Evolutionary conservation across 345 rosid species (phyloP), one percentile per base, ranked within the genome.

Genomic region (Euphorbia pulcherrima): DNA sequence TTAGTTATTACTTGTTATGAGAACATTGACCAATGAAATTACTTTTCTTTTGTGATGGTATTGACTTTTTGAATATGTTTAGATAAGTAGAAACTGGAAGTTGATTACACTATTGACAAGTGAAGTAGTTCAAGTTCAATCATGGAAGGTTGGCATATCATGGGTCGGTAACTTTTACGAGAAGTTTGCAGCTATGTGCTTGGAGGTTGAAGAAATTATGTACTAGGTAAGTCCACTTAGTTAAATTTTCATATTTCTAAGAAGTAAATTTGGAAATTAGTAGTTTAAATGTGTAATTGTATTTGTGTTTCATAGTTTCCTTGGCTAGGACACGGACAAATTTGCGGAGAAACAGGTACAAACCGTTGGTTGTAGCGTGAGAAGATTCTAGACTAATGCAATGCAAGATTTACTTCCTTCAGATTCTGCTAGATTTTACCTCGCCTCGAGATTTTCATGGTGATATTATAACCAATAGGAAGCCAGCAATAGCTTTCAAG

Each of bases 131-230:
- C 60, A 48, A 60, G 14, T 65, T n/a, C 51, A 57, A 59, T 13
- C 27, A 89, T 89, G 96, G 88, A 59, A 83, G 82, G 67, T n/a
- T n/a, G 92, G 96, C 55, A 77, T 87, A 69, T 72, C 78, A 26
- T 89, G 96, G 96, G 89, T 84, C 50, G 97, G 92, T 13, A 81
- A 85, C 75, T 81, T 82, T 47, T 92, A 85, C 73, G 83, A 85
- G 81, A 89, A 85, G 85, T 87, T 89, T 78, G 97, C 89, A 85
- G 82, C 90, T 62, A 75, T 89, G 90, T 92, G 90, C 79, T 82
- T 89, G 83, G 96, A 92, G 87, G 90, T 89, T 59, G 97, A 92
- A 86, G 97, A 92, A 65, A 77, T 84, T 71, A 82, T 92, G 71
- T 84, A 83, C 62, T 86, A 84, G 97, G 96, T 87, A 79, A 37